phyloP scores from a whole-genome alignment of 139 green algal species.

The Haematococcus sp. region DNA sequence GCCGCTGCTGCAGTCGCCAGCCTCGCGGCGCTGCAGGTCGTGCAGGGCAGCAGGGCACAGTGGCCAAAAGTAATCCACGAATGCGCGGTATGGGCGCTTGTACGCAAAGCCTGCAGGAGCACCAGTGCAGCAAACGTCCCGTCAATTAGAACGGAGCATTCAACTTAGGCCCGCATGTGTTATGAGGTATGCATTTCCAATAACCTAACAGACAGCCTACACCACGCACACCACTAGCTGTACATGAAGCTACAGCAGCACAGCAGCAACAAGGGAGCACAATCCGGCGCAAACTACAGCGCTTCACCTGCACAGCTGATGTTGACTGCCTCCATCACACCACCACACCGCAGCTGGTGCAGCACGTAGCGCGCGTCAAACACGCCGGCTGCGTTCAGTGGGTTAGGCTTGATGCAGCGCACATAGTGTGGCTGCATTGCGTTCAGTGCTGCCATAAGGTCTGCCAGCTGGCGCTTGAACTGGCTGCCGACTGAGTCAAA shows the following conservation, averaged over 20 bases:
- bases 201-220: no score
- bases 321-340: constrained; percentile 96
- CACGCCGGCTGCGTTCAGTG: constrained; percentile 56
- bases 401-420: constrained; percentile 99
- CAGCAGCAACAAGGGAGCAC: no score
- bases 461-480: constrained; percentile 92
- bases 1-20: background rate
- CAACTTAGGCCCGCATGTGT: background rate
- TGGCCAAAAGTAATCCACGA: constrained; percentile 91
- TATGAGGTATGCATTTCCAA: no score
- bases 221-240: no score
- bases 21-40: constrained; percentile 15
- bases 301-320: constrained; percentile 90
- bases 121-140: background rate
- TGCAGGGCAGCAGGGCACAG: constrained; percentile 54
- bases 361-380: constrained; percentile 92
- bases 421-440: constrained; percentile 97
- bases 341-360: constrained; percentile 93
- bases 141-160: background rate
- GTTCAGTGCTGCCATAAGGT: constrained; percentile 90
- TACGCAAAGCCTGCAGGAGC: constrained; percentile 70
- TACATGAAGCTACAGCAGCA: no score
- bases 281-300: no score
- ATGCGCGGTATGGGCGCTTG: constrained; percentile 79
- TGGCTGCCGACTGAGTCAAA: constrained; percentile 79